Percentiles rank a stretch among this genome's conserved stretches.
Evolutionary conservation across 805 yeast species (phyloP).

Genomic region (Pichia manshurica): DNA sequence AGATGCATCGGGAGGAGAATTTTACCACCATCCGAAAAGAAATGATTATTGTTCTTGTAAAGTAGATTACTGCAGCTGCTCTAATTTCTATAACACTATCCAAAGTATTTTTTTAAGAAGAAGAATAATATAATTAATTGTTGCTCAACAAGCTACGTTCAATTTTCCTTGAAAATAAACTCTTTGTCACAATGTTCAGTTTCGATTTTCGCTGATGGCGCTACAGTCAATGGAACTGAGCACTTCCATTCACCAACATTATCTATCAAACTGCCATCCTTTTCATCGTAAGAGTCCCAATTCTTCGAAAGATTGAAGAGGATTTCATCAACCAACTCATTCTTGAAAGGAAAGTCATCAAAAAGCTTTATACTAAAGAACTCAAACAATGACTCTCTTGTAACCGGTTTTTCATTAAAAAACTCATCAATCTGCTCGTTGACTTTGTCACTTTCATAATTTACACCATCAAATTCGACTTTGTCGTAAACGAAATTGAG

Average conservation of each 20-base stretch:
- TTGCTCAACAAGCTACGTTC: slow-evolving; percentile 2
- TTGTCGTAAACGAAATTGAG: slow-evolving; percentile 27
- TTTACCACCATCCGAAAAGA: too few species aligned
- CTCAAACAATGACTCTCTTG: slow-evolving; percentile 7
- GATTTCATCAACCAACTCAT: slow-evolving; percentile 17
- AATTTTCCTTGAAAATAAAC: background rate
- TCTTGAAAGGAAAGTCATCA: slow-evolving; percentile 16
- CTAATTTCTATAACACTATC: too few species aligned
- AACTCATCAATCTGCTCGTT: slow-evolving; percentile 12
- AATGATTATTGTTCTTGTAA: too few species aligned
- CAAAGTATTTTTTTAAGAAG: too few species aligned
- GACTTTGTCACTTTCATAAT: slow-evolving; percentile 22
- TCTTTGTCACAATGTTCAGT: slow-evolving; percentile 22
- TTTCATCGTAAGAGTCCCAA: slow-evolving; percentile 7
- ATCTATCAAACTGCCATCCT: slow-evolving; percentile 39
- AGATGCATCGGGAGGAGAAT: too few species aligned
- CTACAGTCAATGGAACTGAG: slow-evolving; percentile 45
- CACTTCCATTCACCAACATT: slow-evolving; percentile 53
- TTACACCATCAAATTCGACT: slow-evolving; percentile 25
- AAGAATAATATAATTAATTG: background rate
- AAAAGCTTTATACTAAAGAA: slow-evolving; percentile 19
- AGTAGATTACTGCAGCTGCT: too few species aligned
- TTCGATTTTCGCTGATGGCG: slow-evolving; percentile 49
- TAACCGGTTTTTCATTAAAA: slow-evolving; percentile 8
- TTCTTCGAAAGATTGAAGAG: slow-evolving; percentile 15